Evolutionary conservation across 2,329 filamentous ascomycete genomes (phyloP), one percentile per base, ranked within the genome.

Genomic region (Exophiala oligosperma): DNA sequence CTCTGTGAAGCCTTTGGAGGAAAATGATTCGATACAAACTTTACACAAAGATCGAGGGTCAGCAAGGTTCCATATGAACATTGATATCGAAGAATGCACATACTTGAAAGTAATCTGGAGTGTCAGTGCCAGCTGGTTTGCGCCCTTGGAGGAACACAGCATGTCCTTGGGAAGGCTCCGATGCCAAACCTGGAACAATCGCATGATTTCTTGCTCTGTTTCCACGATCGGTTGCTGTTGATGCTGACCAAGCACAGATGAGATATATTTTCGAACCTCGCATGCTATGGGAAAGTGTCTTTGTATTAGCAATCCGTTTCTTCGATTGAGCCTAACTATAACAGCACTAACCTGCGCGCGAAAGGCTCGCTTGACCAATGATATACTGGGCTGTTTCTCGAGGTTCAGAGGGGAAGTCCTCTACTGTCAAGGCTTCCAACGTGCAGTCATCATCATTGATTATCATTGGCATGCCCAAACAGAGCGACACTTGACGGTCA

Each of bases 381-480:
- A 60, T 56, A 23, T 60, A 60, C 17, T n/a, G 12, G 1, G 57
- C 57, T 17, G 49, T 47, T 17, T 60, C 52, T 7, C 4, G 37
- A 1, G 52, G 24, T n/a, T 60, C 57, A 14, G 47, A 37, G 4
- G 26, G 47, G 24, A 60, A 60, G 35, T 60, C 57, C 3, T 52
- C 53, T n/a, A 56, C 1, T 17, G 57, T 60, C 7, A 55, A 29
- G n/a, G 52, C 48, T 32, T 60, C 57, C 9, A 60, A 28, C 7
- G 47, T 41, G 26, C 17, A 43, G 24, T 60, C 57, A 7, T 48
- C 21, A 32, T 60, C 57, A 28, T 60, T 60, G 37, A 60, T 60
- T 24, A 52, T 29, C 57, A 56, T 56, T 1, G 57, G 57, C 23
- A 40, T 11, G 8, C 49, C 49, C 12, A 35, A 38, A 5, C 38